These are phyloP conservation scores for Mycena pura DNA, from an alignment of 768 basidiomycete genomes.

Conservation along the genomic window DNA sequence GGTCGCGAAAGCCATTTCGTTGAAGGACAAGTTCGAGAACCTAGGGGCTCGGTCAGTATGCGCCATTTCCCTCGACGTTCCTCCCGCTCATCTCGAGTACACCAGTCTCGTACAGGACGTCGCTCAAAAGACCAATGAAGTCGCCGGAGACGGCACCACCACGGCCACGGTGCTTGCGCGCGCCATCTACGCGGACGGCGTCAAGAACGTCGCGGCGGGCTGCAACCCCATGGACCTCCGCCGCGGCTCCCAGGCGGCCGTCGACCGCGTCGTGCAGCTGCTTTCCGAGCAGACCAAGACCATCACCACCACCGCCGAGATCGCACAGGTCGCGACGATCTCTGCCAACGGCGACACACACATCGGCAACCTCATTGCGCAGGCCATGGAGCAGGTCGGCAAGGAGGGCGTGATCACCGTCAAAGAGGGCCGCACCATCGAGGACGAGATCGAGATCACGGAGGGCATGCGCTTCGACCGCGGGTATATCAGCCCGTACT, in stretches of 20 bases:
- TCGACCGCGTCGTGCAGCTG: slow-evolving; percentile 93
- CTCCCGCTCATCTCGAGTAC: slow-evolving; percentile 10
- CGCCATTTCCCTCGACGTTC: not conserved
- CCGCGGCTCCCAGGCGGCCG: slow-evolving; percentile 96
- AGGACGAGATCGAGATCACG: slow-evolving; percentile 99
- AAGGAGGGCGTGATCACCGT: slow-evolving; percentile 99
- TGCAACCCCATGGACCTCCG: slow-evolving; percentile 99
- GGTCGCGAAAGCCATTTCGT: slow-evolving; percentile 91
- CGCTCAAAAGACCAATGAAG: slow-evolving; percentile 95
- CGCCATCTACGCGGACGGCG: slow-evolving; percentile 97
- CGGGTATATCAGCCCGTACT: slow-evolving; percentile 97
- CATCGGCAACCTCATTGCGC: slow-evolving; percentile 93
- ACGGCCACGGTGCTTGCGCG: slow-evolving; percentile 97
- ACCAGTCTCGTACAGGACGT: slow-evolving; percentile 91
- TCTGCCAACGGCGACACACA: slow-evolving; percentile 84
- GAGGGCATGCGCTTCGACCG: slow-evolving; percentile 99
- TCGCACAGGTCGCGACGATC: slow-evolving; percentile 99
- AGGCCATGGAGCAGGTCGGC: slow-evolving; percentile 99
- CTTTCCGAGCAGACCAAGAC: slow-evolving; percentile 88
- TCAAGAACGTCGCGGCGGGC: slow-evolving; percentile 98
- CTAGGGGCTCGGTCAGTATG: slow-evolving; percentile 88
- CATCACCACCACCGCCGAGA: slow-evolving; percentile 97
- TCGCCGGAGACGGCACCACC: slow-evolving; percentile 97
- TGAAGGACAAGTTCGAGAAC: slow-evolving; percentile 99
- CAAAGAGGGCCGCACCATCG: slow-evolving; percentile 97